These are phyloP conservation scores for Lactarius indigo DNA, from an alignment of 768 basidiomycete genomes.

Conservation along the genomic window DNA sequence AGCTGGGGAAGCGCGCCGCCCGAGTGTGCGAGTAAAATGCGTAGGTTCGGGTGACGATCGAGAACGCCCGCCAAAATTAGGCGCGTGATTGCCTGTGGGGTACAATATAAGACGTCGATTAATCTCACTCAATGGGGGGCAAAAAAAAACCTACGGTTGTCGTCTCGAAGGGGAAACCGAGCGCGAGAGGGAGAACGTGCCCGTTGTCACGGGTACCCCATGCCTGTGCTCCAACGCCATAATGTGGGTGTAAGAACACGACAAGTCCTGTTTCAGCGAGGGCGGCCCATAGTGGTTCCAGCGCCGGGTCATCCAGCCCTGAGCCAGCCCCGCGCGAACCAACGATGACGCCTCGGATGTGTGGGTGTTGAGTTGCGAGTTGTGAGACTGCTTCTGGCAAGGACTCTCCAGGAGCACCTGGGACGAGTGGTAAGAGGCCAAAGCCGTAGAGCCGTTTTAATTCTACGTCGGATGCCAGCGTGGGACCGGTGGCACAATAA, in stretches of 20 bases:
- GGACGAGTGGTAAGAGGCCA: constrained; percentile 80
- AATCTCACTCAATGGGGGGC: neutral
- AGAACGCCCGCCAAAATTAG: constrained; percentile 78
- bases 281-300: constrained; percentile 82
- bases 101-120: neutral
- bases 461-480: constrained; percentile 32
- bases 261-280: constrained; percentile 66
- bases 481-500: constrained; percentile 69
- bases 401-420: constrained; percentile 49
- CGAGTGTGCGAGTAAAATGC: constrained; percentile 81
- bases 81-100: constrained; percentile 59
- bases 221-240: constrained; percentile 68
- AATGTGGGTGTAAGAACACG: constrained; percentile 84
- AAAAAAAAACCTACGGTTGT: constrained; percentile 54
- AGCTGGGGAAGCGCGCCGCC: constrained; percentile 81
- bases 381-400: constrained; percentile 66
- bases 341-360: constrained; percentile 77
- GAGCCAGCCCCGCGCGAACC: constrained; percentile 75
- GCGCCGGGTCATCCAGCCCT: constrained; percentile 73
- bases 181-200: constrained; percentile 80
- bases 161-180: constrained; percentile 90
- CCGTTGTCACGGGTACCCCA: constrained; percentile 81
- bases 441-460: constrained; percentile 77
- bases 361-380: constrained; percentile 52
- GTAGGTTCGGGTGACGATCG: constrained; percentile 73